Evolutionary conservation across 495 filamentous ascomycete species (phyloP).

Genomic region (Daldinia childiae): DNA sequence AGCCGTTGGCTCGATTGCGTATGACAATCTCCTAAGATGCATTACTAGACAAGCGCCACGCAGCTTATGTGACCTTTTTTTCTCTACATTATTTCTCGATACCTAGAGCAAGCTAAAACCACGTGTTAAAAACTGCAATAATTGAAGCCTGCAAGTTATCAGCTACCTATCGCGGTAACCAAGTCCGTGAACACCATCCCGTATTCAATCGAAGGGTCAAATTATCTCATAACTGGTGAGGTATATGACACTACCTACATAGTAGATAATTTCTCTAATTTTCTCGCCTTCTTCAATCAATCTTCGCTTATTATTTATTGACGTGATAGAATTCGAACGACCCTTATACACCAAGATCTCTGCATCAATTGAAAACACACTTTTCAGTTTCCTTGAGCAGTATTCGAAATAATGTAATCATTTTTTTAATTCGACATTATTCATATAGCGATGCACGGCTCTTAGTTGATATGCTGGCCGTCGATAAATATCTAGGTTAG

Average conservation of each 20-base stretch:
- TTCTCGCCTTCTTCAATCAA: slow-evolving; percentile 9
- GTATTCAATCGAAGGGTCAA: slow-evolving; percentile 13
- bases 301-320: background rate
- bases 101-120: background rate
- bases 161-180: slow-evolving; percentile 37
- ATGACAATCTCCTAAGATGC: slow-evolving; percentile 13
- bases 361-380: background rate
- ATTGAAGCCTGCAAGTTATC: slow-evolving; percentile 23
- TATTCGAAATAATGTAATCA: background rate
- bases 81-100: too few species aligned
- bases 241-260: background rate
- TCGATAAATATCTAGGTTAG: too few species aligned
- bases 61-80: slow-evolving; percentile 9
- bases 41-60: slow-evolving; percentile 29
- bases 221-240: slow-evolving; percentile 15
- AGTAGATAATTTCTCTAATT: slow-evolving; percentile 8
- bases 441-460: too few species aligned
- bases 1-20: slow-evolving; percentile 7
- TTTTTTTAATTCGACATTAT: background rate
- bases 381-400: background rate
- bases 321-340: slow-evolving; percentile 10
- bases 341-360: background rate
- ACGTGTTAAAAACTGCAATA: slow-evolving; percentile 12
- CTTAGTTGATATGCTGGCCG: too few species aligned
- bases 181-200: slow-evolving; percentile 26